Percentiles rank a stretch among this genome's conserved stretches.
Conservation (phyloP, 352 stramenopile genomes). For the Globisporangium rhizosaccharum region DNA sequence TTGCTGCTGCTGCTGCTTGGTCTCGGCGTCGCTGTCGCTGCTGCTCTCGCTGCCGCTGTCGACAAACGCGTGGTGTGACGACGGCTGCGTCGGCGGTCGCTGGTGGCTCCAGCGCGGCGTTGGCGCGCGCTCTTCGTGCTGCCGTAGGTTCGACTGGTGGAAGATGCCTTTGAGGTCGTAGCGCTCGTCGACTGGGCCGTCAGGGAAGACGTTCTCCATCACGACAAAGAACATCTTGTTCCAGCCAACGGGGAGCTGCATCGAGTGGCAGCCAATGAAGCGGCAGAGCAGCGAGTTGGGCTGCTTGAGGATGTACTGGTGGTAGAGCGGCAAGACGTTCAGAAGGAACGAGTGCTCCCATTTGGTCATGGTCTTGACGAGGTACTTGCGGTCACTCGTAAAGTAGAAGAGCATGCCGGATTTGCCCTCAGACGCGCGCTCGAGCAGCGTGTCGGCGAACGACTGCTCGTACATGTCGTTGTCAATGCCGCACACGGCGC, state of each 20-base stretch:
- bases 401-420: conserved; percentile 89
- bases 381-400: conserved; percentile 76
- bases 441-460: conserved; percentile 78
- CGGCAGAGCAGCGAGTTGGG: conserved; percentile 75
- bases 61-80: conserved; percentile 1
- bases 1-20: not conserved
- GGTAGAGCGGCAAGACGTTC: conserved; percentile 73
- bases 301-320: conserved; percentile 83
- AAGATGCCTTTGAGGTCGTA: conserved; percentile 86
- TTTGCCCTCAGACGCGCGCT: conserved; percentile 80
- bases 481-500: conserved; percentile 69
- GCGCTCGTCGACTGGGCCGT: conserved; percentile 67
- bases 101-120: conserved; percentile 34
- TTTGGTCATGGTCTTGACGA: conserved; percentile 89
- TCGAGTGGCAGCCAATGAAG: conserved; percentile 82
- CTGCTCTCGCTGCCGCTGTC: conserved; percentile 9
- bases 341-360: conserved; percentile 82
- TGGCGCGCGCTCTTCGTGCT: conserved; percentile 27
- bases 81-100: not conserved
- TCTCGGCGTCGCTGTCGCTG: conserved; percentile 17
- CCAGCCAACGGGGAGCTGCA: conserved; percentile 86
- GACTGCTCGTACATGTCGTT: conserved; percentile 77
- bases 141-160: conserved; percentile 48
- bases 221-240: conserved; percentile 90
- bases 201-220: conserved; percentile 85